Conservation (phyloP, 768 basidiomycete species). For the Hebeloma cylindrosporum region DNA sequence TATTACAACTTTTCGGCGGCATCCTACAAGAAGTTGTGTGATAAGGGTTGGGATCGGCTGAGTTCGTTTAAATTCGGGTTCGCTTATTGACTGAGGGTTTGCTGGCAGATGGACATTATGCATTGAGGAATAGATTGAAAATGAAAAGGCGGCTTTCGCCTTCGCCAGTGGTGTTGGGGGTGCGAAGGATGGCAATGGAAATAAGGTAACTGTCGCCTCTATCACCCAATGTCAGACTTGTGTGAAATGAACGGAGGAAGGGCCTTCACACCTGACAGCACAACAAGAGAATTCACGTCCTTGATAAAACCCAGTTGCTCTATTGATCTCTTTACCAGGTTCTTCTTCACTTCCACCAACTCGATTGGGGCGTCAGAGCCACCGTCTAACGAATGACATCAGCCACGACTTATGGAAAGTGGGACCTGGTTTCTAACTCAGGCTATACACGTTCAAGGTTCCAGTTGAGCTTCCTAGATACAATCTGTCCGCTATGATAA, state of each 20-base stretch:
- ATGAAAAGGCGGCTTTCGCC: slow-evolving; percentile 81
- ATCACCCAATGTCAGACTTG: neutral
- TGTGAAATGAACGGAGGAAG: slow-evolving; percentile 8
- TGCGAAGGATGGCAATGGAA: slow-evolving; percentile 69
- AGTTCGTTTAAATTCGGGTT: slow-evolving; percentile 29
- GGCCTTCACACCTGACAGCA: slow-evolving; percentile 76
- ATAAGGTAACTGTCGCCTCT: slow-evolving; percentile 78
- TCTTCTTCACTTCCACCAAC: slow-evolving; percentile 66
- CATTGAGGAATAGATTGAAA: slow-evolving; percentile 68
- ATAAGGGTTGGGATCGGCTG: slow-evolving; percentile 62
- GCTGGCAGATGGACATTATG: slow-evolving; percentile 38
- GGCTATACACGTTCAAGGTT: slow-evolving; percentile 35
- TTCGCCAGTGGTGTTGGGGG: slow-evolving; percentile 72
- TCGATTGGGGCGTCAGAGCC: slow-evolving; percentile 37
- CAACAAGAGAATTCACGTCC: slow-evolving; percentile 81
- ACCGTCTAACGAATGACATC: slow-evolving; percentile 22
- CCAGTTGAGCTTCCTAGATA: slow-evolving; percentile 39
- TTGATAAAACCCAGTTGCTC: slow-evolving; percentile 87
- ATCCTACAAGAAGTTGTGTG: slow-evolving; percentile 84
- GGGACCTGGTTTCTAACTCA: slow-evolving; percentile 15
- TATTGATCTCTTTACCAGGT: slow-evolving; percentile 64
- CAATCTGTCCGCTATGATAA: slow-evolving; percentile 41
- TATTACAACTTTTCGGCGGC: slow-evolving; percentile 78
- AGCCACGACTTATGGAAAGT: slow-evolving; percentile 4
- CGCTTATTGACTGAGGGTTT: slow-evolving; percentile 21